phyloP scores from a whole-genome alignment of 345 rosid genomes.

The Bretschneidera sinensis region DNA sequence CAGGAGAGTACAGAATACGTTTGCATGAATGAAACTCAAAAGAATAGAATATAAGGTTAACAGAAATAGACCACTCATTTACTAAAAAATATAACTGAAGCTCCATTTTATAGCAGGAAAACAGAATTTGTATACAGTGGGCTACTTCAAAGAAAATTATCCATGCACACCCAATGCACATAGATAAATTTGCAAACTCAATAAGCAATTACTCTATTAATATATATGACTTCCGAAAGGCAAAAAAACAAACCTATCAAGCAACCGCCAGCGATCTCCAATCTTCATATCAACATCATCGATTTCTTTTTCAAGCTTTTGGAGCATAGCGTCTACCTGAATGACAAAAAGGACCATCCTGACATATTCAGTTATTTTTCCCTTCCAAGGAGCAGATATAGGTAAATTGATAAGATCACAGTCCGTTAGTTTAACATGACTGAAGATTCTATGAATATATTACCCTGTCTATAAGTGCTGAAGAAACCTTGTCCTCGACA shows the following conservation, averaged over 20 bases:
- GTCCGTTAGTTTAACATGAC: background rate
- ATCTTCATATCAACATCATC: slow-evolving; percentile 96
- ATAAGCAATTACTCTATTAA: background rate
- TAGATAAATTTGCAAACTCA: background rate
- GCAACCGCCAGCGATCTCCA: slow-evolving; percentile 85
- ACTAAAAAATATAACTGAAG: background rate
- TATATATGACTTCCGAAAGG: background rate
- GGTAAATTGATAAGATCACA: background rate
- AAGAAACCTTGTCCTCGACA: slow-evolving; percentile 69
- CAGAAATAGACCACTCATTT: background rate
- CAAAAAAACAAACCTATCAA: slow-evolving; percentile 66
- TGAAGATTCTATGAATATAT: slow-evolving; percentile 10
- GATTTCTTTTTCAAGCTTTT: slow-evolving; percentile 92
- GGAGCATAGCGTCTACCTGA: slow-evolving; percentile 95
- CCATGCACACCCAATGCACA: background rate
- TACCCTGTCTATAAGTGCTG: slow-evolving; percentile 75
- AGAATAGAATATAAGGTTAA: too few species aligned
- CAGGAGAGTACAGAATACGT: too few species aligned
- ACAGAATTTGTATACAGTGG: too few species aligned
- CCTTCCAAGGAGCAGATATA: background rate
- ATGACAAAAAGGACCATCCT: slow-evolving; percentile 13
- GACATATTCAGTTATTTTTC: slow-evolving; percentile 1
- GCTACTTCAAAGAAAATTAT: background rate
- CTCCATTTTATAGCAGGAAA: background rate
- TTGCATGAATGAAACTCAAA: too few species aligned